Evolutionary conservation across 2,329 filamentous ascomycete genomes (phyloP), one percentile per base, ranked within the genome.

Genomic region (Aspergillus terreus): DNA sequence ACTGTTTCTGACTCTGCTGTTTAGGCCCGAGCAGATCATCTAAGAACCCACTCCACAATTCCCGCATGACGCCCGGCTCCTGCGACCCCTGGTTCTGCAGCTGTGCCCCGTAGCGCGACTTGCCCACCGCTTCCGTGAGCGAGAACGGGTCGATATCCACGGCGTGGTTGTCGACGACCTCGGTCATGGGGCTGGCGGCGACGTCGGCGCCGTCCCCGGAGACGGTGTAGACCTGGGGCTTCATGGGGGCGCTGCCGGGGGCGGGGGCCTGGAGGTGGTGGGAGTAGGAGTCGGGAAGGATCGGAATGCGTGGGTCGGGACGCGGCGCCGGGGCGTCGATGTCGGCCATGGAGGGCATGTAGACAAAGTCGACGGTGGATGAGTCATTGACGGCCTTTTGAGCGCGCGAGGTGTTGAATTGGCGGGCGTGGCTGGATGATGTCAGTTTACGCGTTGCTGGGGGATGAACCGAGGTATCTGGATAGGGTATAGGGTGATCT

Each of bases 311-410:
- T 10, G 76, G 64, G 33, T 70, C 63, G 4, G 72, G 63, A 25
- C 66, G 63, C 43, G 66, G 57, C 27, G 67, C 52, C 12, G 64
- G 54, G 12, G 64, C 58, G 46, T 78, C 73, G 30, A 76, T 67
- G 46, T 72, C 65, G 25, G 77, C 71, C 58, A 77, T 72, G 50
- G 74, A 73, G 33, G 83, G 83, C 58, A 85, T 73, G 71, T 79
- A 84, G 60, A 78, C 78, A 62, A 85, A 84, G 72, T 86, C 83
- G 53, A 86, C 81, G 40, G 82, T 82, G 38, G 81, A 83, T 53
- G 69, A 72, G 70, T 85, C 82, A 49, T 79, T 76, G 56, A 80
- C 74, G 25, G 79, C 70, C 65, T 84, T 83, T 48, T 77, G 70
- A 54, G 76, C 68, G 54, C 80, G 79, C 56, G 78, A 82, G 54